Conservation (phyloP, 139 green algal species). For the Zygnema cylindricum region DNA sequence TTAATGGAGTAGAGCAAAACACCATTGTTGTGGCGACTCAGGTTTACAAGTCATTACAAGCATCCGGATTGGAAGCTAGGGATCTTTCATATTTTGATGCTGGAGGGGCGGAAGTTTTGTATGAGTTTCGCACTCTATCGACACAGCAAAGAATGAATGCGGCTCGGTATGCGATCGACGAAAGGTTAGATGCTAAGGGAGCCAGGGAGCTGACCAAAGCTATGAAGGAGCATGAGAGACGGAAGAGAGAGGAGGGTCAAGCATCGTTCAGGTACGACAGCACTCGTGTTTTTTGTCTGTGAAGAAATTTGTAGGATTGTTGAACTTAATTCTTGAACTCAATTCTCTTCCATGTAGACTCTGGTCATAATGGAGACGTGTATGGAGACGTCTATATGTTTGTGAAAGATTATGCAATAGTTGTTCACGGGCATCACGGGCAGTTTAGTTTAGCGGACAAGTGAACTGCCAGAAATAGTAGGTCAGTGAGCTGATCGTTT, state of each 20-base stretch:
- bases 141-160: conserved; percentile 31
- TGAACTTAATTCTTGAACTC: too few relatives aligned
- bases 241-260: conserved; percentile 24
- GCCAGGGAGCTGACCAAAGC: conserved; percentile 35
- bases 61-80: conserved; percentile 6
- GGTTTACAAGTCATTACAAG: conserved; percentile 46
- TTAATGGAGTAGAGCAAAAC: conserved; percentile 64
- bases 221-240: conserved; percentile 60
- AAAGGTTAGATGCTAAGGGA: conserved; percentile 40
- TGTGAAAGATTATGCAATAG: too few relatives aligned
- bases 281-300: background rate
- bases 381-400: too few relatives aligned
- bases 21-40: conserved; percentile 40
- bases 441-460: too few relatives aligned
- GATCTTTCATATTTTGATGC: conserved; percentile 50
- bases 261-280: conserved; percentile 40
- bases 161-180: conserved; percentile 41
- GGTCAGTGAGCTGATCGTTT: too few relatives aligned
- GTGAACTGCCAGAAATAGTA: too few relatives aligned
- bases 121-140: conserved; percentile 59
- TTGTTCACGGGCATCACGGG: too few relatives aligned
- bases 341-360: too few relatives aligned
- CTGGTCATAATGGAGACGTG: too few relatives aligned
- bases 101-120: conserved; percentile 46
- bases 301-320: too few relatives aligned